Conservation (phyloP, 2,329 filamentous ascomycete genomes). For the Pseudocercospora crystallina region DNA sequence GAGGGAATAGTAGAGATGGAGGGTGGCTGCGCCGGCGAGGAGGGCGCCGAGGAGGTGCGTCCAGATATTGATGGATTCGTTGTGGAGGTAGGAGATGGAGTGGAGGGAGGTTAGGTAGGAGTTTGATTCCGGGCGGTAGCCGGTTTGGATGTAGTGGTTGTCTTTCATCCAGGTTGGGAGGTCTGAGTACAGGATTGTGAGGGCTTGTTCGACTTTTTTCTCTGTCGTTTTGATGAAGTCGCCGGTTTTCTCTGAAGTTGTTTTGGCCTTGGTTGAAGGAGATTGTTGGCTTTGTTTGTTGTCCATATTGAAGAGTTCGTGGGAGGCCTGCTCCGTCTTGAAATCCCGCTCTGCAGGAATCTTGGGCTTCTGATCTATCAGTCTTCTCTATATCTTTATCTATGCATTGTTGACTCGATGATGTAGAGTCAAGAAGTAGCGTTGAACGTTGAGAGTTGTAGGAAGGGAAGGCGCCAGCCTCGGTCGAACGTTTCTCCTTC, state of each 20-base stretch:
- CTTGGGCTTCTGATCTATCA: too few species aligned
- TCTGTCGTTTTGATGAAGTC: constrained; percentile 15
- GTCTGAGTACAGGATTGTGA: constrained; percentile 49
- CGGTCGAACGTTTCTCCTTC: background rate
- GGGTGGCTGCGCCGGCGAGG: constrained; percentile 53
- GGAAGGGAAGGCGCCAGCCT: background rate
- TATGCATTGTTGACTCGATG: too few species aligned
- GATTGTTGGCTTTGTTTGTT: constrained; percentile 36
- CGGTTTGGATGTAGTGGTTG: constrained; percentile 67
- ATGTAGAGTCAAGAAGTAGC: too few species aligned
- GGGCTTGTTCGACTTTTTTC: constrained; percentile 39
- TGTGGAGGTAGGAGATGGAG: constrained; percentile 64
- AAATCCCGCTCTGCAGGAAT: too few species aligned
- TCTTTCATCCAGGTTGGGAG: constrained; percentile 53
- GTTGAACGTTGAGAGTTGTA: constrained; percentile 1
- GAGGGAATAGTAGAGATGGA: constrained; percentile 58
- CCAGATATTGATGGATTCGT: constrained; percentile 71
- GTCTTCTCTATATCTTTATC: too few species aligned
- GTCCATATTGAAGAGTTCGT: constrained; percentile 31
- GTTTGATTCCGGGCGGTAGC: constrained; percentile 63
- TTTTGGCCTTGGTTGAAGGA: background rate
- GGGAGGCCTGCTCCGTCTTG: constrained; percentile 4
- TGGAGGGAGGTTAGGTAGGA: constrained; percentile 60
- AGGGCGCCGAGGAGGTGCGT: constrained; percentile 68
- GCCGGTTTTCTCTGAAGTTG: background rate